phyloP scores from a whole-genome alignment of 2,329 filamentous ascomycete species.

The Cytospora mali region DNA sequence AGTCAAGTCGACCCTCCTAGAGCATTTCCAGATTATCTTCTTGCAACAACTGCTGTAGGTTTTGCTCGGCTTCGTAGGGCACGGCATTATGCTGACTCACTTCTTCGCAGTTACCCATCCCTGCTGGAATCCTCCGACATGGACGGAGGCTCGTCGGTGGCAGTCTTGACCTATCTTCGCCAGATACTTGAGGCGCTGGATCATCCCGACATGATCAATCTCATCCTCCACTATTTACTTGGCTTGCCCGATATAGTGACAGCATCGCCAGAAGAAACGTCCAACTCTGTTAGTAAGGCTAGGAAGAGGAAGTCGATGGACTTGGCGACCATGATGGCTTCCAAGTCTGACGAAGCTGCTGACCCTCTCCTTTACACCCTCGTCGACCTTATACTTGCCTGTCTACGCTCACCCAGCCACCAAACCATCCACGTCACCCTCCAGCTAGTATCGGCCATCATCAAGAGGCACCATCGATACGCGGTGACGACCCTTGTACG shows the following conservation, averaged over 20 bases:
- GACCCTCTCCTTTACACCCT: constrained; percentile 92
- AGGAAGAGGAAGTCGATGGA: constrained; percentile 89
- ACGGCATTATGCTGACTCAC: constrained; percentile 22
- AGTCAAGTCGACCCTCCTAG: constrained; percentile 88
- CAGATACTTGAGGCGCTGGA: constrained; percentile 89
- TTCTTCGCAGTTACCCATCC: constrained; percentile 75
- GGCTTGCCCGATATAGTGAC: constrained; percentile 68
- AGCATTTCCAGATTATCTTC: constrained; percentile 97
- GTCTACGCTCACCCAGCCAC: constrained; percentile 78
- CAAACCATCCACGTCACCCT: constrained; percentile 91
- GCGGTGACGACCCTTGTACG: constrained; percentile 76
- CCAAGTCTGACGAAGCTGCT: constrained; percentile 70
- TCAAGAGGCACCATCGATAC: constrained; percentile 86
- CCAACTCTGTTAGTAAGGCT: constrained; percentile 64
- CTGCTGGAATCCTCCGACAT: constrained; percentile 95
- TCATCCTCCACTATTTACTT: constrained; percentile 89
- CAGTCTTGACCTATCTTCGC: constrained; percentile 89
- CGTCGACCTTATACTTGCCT: constrained; percentile 86
- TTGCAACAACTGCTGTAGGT: constrained; percentile 87
- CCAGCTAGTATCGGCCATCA: constrained; percentile 81
- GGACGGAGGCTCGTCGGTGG: constrained; percentile 94
- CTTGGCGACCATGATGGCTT: constrained; percentile 76
- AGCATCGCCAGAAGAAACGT: constrained; percentile 40
- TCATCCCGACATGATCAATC: constrained; percentile 90
- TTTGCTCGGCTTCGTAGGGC: neutral